These are phyloP conservation scores for Marasmius sp. DNA, from an alignment of 1,284 basidiomycete genomes.

Conservation along the genomic window DNA sequence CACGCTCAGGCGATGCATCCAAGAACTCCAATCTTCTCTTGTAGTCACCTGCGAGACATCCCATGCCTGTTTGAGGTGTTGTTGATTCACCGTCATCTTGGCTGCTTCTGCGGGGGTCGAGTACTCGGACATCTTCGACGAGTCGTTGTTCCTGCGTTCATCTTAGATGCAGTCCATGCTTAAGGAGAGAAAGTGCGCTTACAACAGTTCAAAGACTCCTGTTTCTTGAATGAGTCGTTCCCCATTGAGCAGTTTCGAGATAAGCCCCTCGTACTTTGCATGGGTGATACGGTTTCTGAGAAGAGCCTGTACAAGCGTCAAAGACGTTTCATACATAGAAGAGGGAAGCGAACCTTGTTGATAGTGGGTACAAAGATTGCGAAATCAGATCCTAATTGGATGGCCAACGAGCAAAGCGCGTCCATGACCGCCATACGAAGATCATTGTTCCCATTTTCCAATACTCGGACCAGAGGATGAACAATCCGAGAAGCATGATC, in stretches of 20 bases:
- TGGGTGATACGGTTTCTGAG: slow-evolving; percentile 83
- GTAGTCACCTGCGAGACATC: slow-evolving; percentile 82
- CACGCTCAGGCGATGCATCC: slow-evolving; percentile 92
- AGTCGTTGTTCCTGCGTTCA: slow-evolving; percentile 50
- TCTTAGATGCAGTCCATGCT: background rate
- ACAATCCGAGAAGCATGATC: slow-evolving; percentile 98
- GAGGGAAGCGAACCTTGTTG: slow-evolving; percentile 69
- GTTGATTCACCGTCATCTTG: slow-evolving; percentile 95
- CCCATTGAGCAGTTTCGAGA: slow-evolving; percentile 88
- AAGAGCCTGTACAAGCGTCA: slow-evolving; percentile 53
- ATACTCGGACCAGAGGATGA: slow-evolving; percentile 90
- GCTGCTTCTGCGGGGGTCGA: slow-evolving; percentile 79
- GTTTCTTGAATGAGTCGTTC: slow-evolving; percentile 85
- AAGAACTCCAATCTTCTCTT: slow-evolving; percentile 93
- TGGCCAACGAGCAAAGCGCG: slow-evolving; percentile 87
- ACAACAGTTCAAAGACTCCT: slow-evolving; percentile 60
- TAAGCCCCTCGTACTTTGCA: slow-evolving; percentile 84
- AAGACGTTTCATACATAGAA: background rate
- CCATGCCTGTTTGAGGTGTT: slow-evolving; percentile 97
- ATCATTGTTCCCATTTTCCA: slow-evolving; percentile 81
- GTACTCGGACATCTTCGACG: slow-evolving; percentile 63
- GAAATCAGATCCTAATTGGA: slow-evolving; percentile 95
- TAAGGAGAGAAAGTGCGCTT: slow-evolving; percentile 24
- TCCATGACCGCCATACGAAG: slow-evolving; percentile 90
- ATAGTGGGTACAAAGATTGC: slow-evolving; percentile 97